Conservation (phyloP, 1,284 basidiomycete species). For the Xanthoconium separans region DNA sequence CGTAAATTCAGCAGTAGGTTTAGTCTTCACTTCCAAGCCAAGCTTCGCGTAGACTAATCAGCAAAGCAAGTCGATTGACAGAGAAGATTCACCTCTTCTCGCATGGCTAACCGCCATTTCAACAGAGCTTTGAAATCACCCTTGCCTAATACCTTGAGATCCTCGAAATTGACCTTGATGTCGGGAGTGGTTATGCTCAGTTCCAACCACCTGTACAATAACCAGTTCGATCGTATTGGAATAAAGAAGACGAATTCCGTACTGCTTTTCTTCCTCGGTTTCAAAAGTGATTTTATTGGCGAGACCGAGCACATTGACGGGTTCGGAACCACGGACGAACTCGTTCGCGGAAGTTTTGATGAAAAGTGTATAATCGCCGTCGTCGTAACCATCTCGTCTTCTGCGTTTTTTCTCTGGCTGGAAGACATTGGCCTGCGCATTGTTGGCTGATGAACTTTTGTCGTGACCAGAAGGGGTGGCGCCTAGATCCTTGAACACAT, state of each 20-base stretch:
- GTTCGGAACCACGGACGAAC: conserved; percentile 74
- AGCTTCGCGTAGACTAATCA: conserved; percentile 43
- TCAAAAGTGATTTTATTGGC: conserved; percentile 85
- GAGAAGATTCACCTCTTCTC: conserved; percentile 65
- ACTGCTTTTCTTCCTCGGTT: conserved; percentile 85
- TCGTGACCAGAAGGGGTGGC: conserved; percentile 49
- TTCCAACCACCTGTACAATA: conserved; percentile 60
- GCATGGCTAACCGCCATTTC: conserved; percentile 86
- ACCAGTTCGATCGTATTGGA: conserved; percentile 4
- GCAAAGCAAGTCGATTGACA: neutral
- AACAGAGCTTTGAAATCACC: conserved; percentile 94
- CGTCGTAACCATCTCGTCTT: conserved; percentile 93
- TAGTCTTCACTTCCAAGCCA: conserved; percentile 80
- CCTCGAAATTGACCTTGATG: conserved; percentile 79
- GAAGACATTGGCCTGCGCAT: conserved; percentile 87
- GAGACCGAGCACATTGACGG: conserved; percentile 80
- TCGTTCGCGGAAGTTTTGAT: conserved; percentile 72
- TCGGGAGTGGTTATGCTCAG: conserved; percentile 77
- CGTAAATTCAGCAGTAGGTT: conserved; percentile 68
- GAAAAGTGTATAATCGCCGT: conserved; percentile 92
- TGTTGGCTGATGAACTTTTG: conserved; percentile 53
- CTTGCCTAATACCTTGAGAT: conserved; percentile 97
- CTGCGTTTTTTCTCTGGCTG: conserved; percentile 96
- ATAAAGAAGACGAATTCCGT: conserved; percentile 25
- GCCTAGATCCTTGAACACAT: conserved; percentile 94